Base-by-base conservation (phyloP, 2,329 filamentous ascomycete genomes). In the Diaporthe sp. region DNA sequence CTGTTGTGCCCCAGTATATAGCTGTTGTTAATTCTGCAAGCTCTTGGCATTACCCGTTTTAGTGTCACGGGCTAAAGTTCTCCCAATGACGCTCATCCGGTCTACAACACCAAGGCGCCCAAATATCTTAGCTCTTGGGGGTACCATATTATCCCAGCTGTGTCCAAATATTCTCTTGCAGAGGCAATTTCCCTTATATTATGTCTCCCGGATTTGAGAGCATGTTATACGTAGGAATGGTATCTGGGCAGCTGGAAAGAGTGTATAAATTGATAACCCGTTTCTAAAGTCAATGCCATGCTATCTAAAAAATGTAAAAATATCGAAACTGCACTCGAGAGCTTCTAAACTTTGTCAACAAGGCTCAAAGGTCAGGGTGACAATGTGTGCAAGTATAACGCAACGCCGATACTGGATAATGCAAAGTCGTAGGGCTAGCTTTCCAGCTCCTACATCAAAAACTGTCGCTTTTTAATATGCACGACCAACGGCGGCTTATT, bases 401-500 rank as follows among this genome's bases (percentile, higher is more conserved):
- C 8, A 34, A 12, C 9, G 34, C 22, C 4, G 28, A 49, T 34
- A 9, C 28, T n/a, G 10, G 15, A 2, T 17, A 10, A 34, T 42
- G 15, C 17, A 17, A 7, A 13, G 3, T 8, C 12, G 10, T 31
- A 17, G 15, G 25, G 7, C 9, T 31, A 22, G 19, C 12, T 34
- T 10, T 25, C 12, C 2, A 22, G 19, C 19, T n/a, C 13, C 19
- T 51, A 67, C 10, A 67, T 3, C 19, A 6, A 17, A 31, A 67
- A 49, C 22, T 53, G 19, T n/a, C 46, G 62, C 22, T 74, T 60
- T 42, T 71, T 77, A 22, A 79, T 61, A 15, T 75, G 71, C 15
- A 79, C 70, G n/a, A 71, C 53, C 44, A 79, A 60, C 9, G 77
- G 74, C 25, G 70, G 70, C 71, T 79, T 79, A 61, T 78, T 76